Conservation (phyloP, 495 filamentous ascomycete genomes). For the Achaetomiella virescens region DNA sequence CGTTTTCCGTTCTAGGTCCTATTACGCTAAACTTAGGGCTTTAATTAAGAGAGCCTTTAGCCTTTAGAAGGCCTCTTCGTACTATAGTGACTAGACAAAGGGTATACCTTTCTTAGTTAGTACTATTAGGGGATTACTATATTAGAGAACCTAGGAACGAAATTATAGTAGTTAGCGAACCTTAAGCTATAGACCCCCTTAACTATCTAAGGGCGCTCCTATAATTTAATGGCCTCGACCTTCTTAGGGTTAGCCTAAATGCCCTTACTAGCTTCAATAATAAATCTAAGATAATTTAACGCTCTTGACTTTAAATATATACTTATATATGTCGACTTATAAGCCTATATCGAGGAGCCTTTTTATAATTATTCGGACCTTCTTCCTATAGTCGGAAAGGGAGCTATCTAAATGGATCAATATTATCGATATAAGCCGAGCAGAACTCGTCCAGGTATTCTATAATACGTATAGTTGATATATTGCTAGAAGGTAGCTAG, state of each 20-base stretch:
- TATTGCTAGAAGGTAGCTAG: slow-evolving; percentile 24
- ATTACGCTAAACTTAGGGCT: background rate
- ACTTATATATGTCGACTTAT: background rate
- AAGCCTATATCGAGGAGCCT: background rate
- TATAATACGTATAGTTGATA: slow-evolving; percentile 28
- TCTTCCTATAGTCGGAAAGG: background rate
- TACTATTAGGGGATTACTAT: no score
- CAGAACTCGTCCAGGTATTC: slow-evolving; percentile 23
- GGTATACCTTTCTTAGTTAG: no score
- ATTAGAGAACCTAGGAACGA: no score
- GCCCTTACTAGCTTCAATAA: no score
- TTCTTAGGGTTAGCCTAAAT: no score
- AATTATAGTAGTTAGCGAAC: no score
- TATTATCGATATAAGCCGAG: slow-evolving; percentile 3
- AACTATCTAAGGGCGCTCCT: background rate
- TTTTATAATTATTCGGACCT: background rate
- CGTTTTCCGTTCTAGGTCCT: background rate
- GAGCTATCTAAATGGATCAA: slow-evolving; percentile 1
- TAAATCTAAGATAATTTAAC: background rate
- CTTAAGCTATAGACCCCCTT: background rate
- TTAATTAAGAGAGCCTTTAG: background rate
- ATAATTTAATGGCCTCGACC: background rate
- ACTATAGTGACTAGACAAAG: background rate
- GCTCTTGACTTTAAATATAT: background rate
- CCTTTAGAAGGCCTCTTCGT: background rate